Conservation (phyloP, 495 filamentous ascomycete genomes). For the Bacidia rubella region DNA sequence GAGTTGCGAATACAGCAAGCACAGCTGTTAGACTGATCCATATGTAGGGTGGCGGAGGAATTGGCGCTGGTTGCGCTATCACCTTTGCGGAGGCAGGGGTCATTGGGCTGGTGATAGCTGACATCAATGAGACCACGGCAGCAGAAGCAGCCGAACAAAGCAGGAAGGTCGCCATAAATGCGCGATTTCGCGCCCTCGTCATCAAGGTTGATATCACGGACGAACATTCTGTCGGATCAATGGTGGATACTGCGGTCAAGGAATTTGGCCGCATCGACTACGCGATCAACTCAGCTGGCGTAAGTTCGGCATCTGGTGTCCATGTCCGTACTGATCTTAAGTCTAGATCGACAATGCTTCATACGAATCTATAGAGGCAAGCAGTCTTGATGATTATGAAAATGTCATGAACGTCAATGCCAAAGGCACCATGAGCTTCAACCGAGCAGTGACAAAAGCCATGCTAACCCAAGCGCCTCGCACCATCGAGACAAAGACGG, state of each 20-base stretch:
- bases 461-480: not conserved
- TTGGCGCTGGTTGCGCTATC: conserved; percentile 22
- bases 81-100: conserved; percentile 26
- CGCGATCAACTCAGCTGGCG: conserved; percentile 26
- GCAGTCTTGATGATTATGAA: not conserved
- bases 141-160: conserved; percentile 16
- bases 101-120: conserved; percentile 24
- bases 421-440: not conserved
- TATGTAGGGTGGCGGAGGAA: conserved; percentile 19
- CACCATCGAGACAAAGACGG: not conserved
- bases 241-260: conserved; percentile 18
- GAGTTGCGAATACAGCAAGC: too few relatives aligned
- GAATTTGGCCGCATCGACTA: conserved; percentile 28
- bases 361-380: not conserved
- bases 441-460: not conserved
- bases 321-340: not conserved
- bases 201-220: conserved; percentile 22
- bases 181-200: conserved; percentile 18
- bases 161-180: conserved; percentile 17
- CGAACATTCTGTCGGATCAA: conserved; percentile 20
- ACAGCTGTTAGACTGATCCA: too few relatives aligned
- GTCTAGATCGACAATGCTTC: not conserved
- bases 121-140: conserved; percentile 22
- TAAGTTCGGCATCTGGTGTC: conserved; percentile 6
- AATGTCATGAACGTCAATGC: conserved; percentile 1